A percentile compares a stretch with the other conserved stretches of the same genome.
Evolutionary conservation across 139 green algal species (phyloP).

Genomic region (Haematococcus lacustris): DNA sequence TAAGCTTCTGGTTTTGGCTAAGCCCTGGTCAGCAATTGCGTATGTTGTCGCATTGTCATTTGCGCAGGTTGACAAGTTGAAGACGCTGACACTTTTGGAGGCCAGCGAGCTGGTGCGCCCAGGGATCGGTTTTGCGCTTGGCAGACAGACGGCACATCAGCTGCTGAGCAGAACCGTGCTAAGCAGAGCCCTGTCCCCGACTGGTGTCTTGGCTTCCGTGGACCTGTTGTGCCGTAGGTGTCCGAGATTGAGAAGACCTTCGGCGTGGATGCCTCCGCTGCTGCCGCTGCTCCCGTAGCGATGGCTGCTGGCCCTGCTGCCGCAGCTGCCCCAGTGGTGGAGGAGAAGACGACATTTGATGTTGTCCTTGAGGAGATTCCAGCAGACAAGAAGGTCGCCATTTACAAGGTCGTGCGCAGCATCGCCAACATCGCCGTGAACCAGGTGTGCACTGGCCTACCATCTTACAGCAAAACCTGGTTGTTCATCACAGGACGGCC

Average conservation of each 20-base stretch:
- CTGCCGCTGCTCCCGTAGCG: constrained; percentile 36
- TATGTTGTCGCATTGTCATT: neutral
- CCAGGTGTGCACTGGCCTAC: no score
- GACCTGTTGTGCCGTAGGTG: no score
- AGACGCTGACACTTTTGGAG: constrained; percentile 60
- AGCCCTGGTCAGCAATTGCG: neutral
- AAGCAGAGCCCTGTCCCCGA: no score
- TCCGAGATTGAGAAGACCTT: constrained; percentile 60
- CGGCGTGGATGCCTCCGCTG: constrained; percentile 41
- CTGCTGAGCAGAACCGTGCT: no score
- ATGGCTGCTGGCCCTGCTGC: constrained; percentile 12
- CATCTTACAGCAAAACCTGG: no score
- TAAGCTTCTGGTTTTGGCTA: neutral
- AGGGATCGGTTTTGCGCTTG: no score
- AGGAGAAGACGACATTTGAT: constrained; percentile 63
- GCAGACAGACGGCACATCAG: no score
- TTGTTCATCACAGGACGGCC: no score
- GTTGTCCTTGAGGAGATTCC: constrained; percentile 50
- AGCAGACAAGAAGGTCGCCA: constrained; percentile 51
- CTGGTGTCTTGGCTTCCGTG: no score
- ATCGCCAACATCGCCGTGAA: constrained; percentile 39
- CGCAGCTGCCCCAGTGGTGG: constrained; percentile 36
- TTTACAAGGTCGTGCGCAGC: constrained; percentile 45
- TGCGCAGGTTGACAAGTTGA: constrained; percentile 51
- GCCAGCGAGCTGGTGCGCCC: constrained; percentile 49